Conservation (phyloP, 371 early-diverging fungal genomes). For the Neoconidiobolus thromboides region DNA sequence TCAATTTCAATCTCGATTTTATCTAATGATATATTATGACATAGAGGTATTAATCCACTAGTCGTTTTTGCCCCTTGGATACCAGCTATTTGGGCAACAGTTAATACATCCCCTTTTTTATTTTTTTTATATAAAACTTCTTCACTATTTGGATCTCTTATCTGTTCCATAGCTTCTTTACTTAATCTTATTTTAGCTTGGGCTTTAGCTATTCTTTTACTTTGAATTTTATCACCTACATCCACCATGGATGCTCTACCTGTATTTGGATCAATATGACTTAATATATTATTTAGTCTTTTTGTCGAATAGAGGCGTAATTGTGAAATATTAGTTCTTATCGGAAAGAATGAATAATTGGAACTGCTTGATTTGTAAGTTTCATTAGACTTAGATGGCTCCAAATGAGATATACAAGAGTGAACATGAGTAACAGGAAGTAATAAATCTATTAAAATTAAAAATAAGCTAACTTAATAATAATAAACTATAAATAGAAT, state of each 20-base stretch:
- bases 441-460: too few species aligned
- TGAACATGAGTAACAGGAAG: too few species aligned
- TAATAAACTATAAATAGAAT: too few species aligned
- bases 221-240: conserved; percentile 48
- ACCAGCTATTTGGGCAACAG: conserved; percentile 76
- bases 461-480: too few species aligned
- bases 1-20: conserved; percentile 41
- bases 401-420: too few species aligned
- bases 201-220: conserved; percentile 41
- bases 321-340: too few species aligned
- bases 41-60: conserved; percentile 62
- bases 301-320: too few species aligned
- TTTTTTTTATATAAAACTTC: conserved; percentile 33
- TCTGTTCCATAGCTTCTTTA: conserved; percentile 39
- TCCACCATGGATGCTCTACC: conserved; percentile 74
- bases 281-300: conserved; percentile 15
- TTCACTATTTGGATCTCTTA: conserved; percentile 50
- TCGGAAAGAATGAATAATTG: background rate
- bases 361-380: background rate
- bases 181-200: conserved; percentile 23
- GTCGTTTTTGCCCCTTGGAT: conserved; percentile 82
- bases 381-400: too few species aligned
- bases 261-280: conserved; percentile 51
- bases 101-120: conserved; percentile 73
- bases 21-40: conserved; percentile 66